Evolutionary conservation across 306 rosid genomes (phyloP).

Genomic region (Arachis stenosperma): DNA sequence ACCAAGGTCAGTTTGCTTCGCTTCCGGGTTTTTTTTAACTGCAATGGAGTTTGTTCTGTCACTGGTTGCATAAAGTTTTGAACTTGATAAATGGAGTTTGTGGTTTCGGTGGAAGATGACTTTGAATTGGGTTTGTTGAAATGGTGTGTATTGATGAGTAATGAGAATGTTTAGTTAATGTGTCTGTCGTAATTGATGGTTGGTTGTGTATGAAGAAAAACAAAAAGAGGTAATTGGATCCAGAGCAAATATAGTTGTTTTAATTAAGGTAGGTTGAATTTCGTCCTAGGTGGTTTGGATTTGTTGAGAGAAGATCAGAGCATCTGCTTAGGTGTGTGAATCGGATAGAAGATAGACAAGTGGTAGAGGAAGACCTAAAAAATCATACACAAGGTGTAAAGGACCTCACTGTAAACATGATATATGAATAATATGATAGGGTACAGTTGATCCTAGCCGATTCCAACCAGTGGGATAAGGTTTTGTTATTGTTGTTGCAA

Average conservation of each 20-base stretch:
- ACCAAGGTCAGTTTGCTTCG: constrained; percentile 51
- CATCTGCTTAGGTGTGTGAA: too few relatives aligned
- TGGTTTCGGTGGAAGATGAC: not conserved
- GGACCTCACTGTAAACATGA: not conserved
- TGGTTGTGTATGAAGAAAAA: not conserved
- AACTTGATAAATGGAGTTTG: not conserved
- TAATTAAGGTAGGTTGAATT: too few relatives aligned
- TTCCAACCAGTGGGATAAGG: too few relatives aligned
- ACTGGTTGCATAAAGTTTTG: not conserved
- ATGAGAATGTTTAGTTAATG: constrained; percentile 9
- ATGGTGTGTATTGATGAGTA: not conserved
- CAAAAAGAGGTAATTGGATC: not conserved
- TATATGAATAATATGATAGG: not conserved
- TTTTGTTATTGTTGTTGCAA: too few relatives aligned
- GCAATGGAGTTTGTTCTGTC: not conserved
- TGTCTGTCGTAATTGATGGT: not conserved
- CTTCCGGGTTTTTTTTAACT: not conserved
- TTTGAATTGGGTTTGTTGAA: constrained; percentile 23
- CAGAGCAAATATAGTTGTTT: not conserved
- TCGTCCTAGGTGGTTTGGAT: too few relatives aligned
- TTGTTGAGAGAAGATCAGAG: too few relatives aligned
- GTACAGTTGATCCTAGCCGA: too few relatives aligned
- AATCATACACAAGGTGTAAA: not conserved
- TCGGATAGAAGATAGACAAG: too few relatives aligned
- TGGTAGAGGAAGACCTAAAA: too few relatives aligned